Evolutionary conservation across 768 basidiomycete species (phyloP).

Genomic region (Boletellus emodensis): DNA sequence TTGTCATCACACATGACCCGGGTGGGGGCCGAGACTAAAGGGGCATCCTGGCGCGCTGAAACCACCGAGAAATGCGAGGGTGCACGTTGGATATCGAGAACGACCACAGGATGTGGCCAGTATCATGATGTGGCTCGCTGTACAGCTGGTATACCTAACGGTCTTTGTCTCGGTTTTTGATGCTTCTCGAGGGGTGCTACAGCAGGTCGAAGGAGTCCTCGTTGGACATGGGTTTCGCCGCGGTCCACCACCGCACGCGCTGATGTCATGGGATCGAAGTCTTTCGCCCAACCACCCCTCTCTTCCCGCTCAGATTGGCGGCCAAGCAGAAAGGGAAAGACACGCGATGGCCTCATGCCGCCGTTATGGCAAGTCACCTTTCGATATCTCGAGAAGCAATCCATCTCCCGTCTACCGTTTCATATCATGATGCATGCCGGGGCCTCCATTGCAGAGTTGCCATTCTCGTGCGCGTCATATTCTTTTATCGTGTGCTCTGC

Average conservation of each 20-base stretch:
- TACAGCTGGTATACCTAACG: background rate
- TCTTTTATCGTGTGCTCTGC: too few relatives aligned
- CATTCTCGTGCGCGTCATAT: background rate
- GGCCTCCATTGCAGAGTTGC: conserved; percentile 17
- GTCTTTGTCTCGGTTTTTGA: too few relatives aligned
- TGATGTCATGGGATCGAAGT: conserved; percentile 14
- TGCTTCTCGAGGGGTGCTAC: too few relatives aligned
- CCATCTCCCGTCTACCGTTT: conserved; percentile 1
- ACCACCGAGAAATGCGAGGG: too few relatives aligned
- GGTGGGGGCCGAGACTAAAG: too few relatives aligned
- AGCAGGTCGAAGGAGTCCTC: background rate
- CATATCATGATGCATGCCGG: background rate
- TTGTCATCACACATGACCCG: too few relatives aligned
- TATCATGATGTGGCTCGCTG: conserved; percentile 3
- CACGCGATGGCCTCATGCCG: conserved; percentile 31
- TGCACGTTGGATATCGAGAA: background rate
- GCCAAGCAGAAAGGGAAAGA: background rate
- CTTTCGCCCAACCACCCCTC: conserved; percentile 7
- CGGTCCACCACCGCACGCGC: conserved; percentile 4
- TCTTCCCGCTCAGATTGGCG: background rate
- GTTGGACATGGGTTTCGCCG: too few relatives aligned
- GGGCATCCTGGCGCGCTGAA: too few relatives aligned
- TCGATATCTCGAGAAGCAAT: background rate
- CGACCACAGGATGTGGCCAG: conserved; percentile 18
- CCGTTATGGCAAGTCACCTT: conserved; percentile 5